A percentile compares a stretch with the other conserved stretches of the same genome.
Conservation (phyloP, 2,329 filamentous ascomycete genomes). For the Mollisiaceae sp. region DNA sequence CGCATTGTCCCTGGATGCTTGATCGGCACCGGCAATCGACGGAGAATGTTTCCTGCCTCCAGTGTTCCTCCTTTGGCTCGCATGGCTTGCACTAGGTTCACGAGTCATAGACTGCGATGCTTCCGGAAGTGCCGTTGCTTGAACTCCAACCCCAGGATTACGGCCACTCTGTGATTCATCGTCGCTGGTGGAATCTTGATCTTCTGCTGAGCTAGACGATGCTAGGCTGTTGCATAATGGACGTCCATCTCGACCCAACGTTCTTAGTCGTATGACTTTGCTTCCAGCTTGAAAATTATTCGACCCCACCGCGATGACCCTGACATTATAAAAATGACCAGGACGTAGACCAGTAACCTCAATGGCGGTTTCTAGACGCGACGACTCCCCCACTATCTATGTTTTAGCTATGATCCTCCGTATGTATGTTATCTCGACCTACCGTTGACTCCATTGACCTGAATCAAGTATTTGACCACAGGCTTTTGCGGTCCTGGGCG, state of each 20-base stretch:
- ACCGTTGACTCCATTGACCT: constrained; percentile 93
- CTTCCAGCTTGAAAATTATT: constrained; percentile 94
- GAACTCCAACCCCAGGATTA: constrained; percentile 60
- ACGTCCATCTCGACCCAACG: constrained; percentile 68
- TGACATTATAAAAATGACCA: constrained; percentile 89
- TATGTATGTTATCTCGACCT: constrained; percentile 41
- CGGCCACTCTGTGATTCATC: constrained; percentile 49
- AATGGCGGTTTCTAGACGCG: constrained; percentile 81
- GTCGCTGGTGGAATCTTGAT: constrained; percentile 53
- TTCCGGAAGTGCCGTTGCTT: constrained; percentile 66
- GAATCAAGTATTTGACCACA: constrained; percentile 82
- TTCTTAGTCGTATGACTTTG: constrained; percentile 81
- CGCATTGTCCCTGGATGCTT: constrained; percentile 23
- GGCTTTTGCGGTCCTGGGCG: constrained; percentile 67
- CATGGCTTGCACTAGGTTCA: constrained; percentile 64
- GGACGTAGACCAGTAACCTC: constrained; percentile 88
- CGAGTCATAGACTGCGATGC: constrained; percentile 64
- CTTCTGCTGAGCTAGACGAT: constrained; percentile 55
- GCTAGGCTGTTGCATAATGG: constrained; percentile 43
- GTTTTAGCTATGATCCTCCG: constrained; percentile 29
- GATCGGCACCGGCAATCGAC: constrained; percentile 54
- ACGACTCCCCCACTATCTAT: constrained; percentile 78
- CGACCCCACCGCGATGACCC: constrained; percentile 87
- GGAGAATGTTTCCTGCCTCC: constrained; percentile 77
- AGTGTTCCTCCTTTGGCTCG: constrained; percentile 66